A percentile compares a stretch with the other conserved stretches of the same genome.
phyloP scores from a whole-genome alignment of 306 rosid genomes.

The Canavalia ensiformis region DNA sequence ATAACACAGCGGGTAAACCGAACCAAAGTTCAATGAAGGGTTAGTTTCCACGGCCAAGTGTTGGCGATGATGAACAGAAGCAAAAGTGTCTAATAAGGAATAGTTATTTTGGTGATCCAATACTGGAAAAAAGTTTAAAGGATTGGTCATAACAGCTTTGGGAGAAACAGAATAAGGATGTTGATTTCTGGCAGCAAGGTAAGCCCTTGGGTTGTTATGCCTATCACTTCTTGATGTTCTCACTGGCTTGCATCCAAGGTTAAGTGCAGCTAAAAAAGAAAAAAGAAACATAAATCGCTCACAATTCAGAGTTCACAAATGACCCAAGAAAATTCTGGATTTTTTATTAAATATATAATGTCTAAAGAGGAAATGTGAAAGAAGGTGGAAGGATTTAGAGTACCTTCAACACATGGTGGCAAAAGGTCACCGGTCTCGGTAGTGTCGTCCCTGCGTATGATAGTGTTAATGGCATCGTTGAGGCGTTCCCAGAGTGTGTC shows the following conservation, averaged over 20 bases:
- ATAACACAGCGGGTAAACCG: slow-evolving; percentile 83
- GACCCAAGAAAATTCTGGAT: slow-evolving; percentile 32
- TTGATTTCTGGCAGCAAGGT: slow-evolving; percentile 76
- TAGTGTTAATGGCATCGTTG: slow-evolving; percentile 92
- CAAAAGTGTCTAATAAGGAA: slow-evolving; percentile 59
- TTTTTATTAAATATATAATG: neutral
- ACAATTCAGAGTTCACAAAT: slow-evolving; percentile 9
- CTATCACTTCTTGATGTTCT: slow-evolving; percentile 97
- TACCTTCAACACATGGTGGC: slow-evolving; percentile 99
- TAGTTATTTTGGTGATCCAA: slow-evolving; percentile 62
- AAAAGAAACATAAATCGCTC: slow-evolving; percentile 46
- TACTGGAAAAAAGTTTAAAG: slow-evolving; percentile 53
- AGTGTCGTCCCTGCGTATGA: slow-evolving; percentile 86
- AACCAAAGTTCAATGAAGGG: slow-evolving; percentile 64
- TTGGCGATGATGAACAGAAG: slow-evolving; percentile 56
- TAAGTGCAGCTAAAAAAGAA: slow-evolving; percentile 83
- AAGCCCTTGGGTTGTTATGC: slow-evolving; percentile 82
- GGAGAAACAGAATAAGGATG: slow-evolving; percentile 61
- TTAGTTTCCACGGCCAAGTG: slow-evolving; percentile 56
- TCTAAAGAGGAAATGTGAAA: slow-evolving; percentile 39
- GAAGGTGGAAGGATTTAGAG: slow-evolving; percentile 18
- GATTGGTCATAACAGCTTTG: slow-evolving; percentile 60
- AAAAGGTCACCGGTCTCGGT: slow-evolving; percentile 80
- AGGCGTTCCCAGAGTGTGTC: slow-evolving; percentile 90
- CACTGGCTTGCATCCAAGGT: slow-evolving; percentile 86